Base-by-base conservation (phyloP, 371 early-diverging fungal species). In the Mucor lusitanicus region DNA sequence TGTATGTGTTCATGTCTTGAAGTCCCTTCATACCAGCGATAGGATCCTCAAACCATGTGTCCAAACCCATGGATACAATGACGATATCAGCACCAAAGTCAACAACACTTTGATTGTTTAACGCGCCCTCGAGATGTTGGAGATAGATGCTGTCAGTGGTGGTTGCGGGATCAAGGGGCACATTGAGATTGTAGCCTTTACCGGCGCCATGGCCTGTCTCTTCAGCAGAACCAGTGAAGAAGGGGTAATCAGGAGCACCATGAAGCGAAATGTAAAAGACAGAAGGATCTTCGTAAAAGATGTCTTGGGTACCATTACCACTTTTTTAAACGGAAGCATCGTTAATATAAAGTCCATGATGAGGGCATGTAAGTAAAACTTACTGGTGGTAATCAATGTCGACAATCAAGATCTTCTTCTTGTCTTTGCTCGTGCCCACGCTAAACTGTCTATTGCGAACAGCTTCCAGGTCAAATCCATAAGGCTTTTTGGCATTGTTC, bases 251-350 rank as follows among this genome's bases (percentile, higher is more conserved):
- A 0, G 84, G 78, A 13, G 39, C 39, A 0, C 78, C 82, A 59
- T 88, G 89, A 21, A 88, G 71, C 3, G 89, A 88, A 9, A 84
- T 76, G 59, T 86, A 88, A 21, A 87, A 71, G 1, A 87, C 85
- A 56, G 86, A 82, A 12, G 84, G 75, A 13, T 76, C 79, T 15
- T 77, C 68, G 64, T 90, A 91, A 63, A 92, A 92, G 37, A 91
- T 89, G 23, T 76, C 80, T 69, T 92, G 92, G 0, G 91, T 90
- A 15, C 92, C 91, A 63, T 91, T 89, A 15, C 91, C 91, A 72
- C 87, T 87, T 73, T 87, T 73, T 30, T 6, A 37, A 35, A 28
- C 1, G 1, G 55, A 50, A 35, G n/a, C 28, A 53, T 5, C 12
- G 37, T 67, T 15, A 50, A 11, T 50, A 48, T 19, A 37, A 63